Percentiles rank a stretch among this genome's conserved stretches.
These are phyloP conservation scores for Colletotrichum sp. DNA, from an alignment of 2,329 filamentous ascomycete species.

Conservation along the genomic window DNA sequence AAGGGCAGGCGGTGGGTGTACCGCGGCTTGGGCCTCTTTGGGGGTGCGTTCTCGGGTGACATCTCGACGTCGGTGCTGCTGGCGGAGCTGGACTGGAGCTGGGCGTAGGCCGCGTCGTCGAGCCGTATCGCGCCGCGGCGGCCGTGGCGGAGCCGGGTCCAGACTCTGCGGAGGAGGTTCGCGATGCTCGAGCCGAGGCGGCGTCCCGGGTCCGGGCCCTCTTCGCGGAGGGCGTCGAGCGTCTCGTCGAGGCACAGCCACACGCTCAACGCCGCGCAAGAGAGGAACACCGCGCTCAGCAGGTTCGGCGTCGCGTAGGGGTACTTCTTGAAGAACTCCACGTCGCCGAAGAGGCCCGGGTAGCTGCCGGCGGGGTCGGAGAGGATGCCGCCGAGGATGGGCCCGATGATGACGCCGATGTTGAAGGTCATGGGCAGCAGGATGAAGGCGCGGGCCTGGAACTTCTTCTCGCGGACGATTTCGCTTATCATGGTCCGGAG, in stretches of 20 bases:
- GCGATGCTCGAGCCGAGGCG: conserved; percentile 42
- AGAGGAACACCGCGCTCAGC: conserved; percentile 53
- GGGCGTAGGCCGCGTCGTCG: conserved; percentile 32
- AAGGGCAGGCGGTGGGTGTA: conserved; percentile 57
- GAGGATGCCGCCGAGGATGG: conserved; percentile 67
- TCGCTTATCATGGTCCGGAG: conserved; percentile 71
- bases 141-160: conserved; percentile 19
- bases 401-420: conserved; percentile 49
- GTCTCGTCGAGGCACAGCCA: conserved; percentile 60
- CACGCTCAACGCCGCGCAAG: conserved; percentile 45
- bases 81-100: conserved; percentile 34
- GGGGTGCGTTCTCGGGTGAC: conserved; percentile 28
- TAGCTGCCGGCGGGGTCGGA: conserved; percentile 72
- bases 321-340: conserved; percentile 51
- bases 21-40: too few relatives aligned
- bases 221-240: conserved; percentile 47
- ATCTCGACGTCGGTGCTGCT: conserved; percentile 32
- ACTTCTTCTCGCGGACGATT: conserved; percentile 52
- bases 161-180: conserved; percentile 28
- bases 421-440: conserved; percentile 55
- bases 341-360: conserved; percentile 52
- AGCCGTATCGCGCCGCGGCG: not conserved
- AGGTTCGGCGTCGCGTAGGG: conserved; percentile 63
- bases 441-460: conserved; percentile 52
- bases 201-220: conserved; percentile 45